phyloP scores from a whole-genome alignment of 2,329 filamentous ascomycete species.

The Claviceps sp. region DNA sequence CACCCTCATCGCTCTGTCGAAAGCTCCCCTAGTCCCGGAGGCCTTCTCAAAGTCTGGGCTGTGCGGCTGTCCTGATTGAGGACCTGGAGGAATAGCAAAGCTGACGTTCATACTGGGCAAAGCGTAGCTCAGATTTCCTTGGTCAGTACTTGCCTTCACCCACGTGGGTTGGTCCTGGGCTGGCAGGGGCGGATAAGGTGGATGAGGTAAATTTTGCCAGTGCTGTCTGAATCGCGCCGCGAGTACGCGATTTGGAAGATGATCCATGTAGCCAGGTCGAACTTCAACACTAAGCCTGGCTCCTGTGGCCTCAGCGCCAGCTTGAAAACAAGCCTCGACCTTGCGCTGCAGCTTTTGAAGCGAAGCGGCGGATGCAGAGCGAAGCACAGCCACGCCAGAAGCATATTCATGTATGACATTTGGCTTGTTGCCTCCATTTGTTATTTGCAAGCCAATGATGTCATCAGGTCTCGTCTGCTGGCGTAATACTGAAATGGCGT shows the following conservation, averaged over 20 bases:
- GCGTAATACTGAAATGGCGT: slow-evolving; percentile 33
- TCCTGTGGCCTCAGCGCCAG: slow-evolving; percentile 27
- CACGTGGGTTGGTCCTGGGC: slow-evolving; percentile 19
- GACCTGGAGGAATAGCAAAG: slow-evolving; percentile 34
- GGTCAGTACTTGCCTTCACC: slow-evolving; percentile 38
- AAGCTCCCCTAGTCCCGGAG: slow-evolving; percentile 33
- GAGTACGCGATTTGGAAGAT: slow-evolving; percentile 38
- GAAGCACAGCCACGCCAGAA: slow-evolving; percentile 29
- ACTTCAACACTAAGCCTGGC: slow-evolving; percentile 28
- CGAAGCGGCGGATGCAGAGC: slow-evolving; percentile 27
- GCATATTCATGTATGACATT: slow-evolving; percentile 42
- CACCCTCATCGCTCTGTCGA: slow-evolving; percentile 26
- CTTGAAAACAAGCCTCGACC: slow-evolving; percentile 25
- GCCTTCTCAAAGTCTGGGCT: slow-evolving; percentile 38
- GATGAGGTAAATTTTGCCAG: slow-evolving; percentile 22
- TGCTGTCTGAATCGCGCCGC: slow-evolving; percentile 30
- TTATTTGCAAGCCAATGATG: slow-evolving; percentile 36
- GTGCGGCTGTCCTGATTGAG: slow-evolving; percentile 27
- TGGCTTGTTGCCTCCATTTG: slow-evolving; percentile 34
- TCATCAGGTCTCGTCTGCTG: slow-evolving; percentile 41
- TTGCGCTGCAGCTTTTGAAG: slow-evolving; percentile 26
- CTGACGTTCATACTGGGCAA: slow-evolving; percentile 40
- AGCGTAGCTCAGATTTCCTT: slow-evolving; percentile 44
- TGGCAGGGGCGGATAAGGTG: slow-evolving; percentile 17
- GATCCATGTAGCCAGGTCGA: slow-evolving; percentile 35